Evolutionary conservation across 2,329 filamentous ascomycete species (phyloP), one percentile per base, ranked within the genome.

Genomic region (Apiospora saccharicola): DNA sequence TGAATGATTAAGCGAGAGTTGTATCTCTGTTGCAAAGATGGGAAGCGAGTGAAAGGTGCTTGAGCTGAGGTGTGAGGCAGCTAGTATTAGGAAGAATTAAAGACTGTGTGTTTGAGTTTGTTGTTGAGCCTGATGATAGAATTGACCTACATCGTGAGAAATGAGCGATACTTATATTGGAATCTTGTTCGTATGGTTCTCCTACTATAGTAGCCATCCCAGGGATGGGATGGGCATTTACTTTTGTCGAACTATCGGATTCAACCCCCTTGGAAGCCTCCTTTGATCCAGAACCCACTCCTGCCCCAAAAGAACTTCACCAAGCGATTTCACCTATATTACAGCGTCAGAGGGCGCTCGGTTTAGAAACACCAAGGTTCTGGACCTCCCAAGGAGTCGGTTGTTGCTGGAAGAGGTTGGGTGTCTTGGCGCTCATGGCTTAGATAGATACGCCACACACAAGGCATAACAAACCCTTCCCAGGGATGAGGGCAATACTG

Each of bases 1-100:
- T 41, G 37, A 10, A 1, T 41, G n/a, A 51, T 24, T 43, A 14
- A 67, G 57, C 49, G 73, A 70, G 70, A 72, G 69, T 68, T 46
- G 8, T 69, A 69, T 70, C 71, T 67, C 46, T 16, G 71, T 71
- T 72, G 16, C 4, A 30, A 34, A 37, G 44, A 14, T 26, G 26
- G 30, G 30, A 37, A 37, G 19, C 30, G 53, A 37, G 30, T 61
- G 30, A 37, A 37, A 61, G 30, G 53, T 37, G 30, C 19, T 57
- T 57, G 51, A 34, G 51, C 26, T 57, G 34, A 19, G 10, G n/a
- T 26, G 49, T 34, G 26, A 16, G 19, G 16, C 34, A 13, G 16
- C 26, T 30, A 30, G 1, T 30, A 30, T 26, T 57, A 34, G 3
- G 51, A 34, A 10, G 3, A 37, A n/a, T 22, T 13, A 61, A n/a